Conservation (phyloP, 352 stramenopile species). For the Aphanomyces euteiches region DNA sequence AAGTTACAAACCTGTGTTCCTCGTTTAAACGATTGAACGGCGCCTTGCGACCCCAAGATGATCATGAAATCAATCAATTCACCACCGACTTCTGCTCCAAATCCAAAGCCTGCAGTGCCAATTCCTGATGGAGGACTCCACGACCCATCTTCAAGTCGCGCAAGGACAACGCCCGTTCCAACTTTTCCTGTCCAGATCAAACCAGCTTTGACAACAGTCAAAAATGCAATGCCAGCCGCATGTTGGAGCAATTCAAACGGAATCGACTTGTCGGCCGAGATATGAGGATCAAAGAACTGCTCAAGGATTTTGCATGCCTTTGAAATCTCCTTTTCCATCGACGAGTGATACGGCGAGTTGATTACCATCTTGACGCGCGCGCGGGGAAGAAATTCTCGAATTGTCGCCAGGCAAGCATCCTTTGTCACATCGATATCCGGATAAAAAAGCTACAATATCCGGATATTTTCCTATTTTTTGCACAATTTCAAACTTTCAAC, state of each 20-base stretch:
- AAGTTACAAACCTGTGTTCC: constrained; percentile 54
- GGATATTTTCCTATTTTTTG: too few species aligned
- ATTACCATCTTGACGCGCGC: constrained; percentile 54
- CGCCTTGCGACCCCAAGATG: constrained; percentile 62
- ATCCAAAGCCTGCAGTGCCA: constrained; percentile 72
- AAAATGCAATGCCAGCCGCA: constrained; percentile 67
- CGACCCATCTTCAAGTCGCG: constrained; percentile 69
- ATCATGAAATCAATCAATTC: constrained; percentile 90
- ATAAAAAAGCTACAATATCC: too few species aligned
- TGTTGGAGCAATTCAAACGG: constrained; percentile 78
- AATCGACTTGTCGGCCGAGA: constrained; percentile 70
- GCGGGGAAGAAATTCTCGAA: constrained; percentile 9
- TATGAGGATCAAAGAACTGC: constrained; percentile 72
- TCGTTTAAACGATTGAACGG: constrained; percentile 81
- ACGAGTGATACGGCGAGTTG: constrained; percentile 82
- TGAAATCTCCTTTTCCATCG: constrained; percentile 82
- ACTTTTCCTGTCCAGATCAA: constrained; percentile 83
- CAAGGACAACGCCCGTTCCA: constrained; percentile 76
- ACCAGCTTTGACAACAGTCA: constrained; percentile 83
- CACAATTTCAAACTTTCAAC: too few species aligned
- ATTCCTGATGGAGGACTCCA: constrained; percentile 84
- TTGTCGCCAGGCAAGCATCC: not conserved
- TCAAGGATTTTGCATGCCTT: constrained; percentile 83
- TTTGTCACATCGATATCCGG: too few species aligned
- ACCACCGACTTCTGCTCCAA: constrained; percentile 76